Base-by-base conservation (phyloP, 2,329 filamentous ascomycete species). In the Epichloe brachyelytri region DNA sequence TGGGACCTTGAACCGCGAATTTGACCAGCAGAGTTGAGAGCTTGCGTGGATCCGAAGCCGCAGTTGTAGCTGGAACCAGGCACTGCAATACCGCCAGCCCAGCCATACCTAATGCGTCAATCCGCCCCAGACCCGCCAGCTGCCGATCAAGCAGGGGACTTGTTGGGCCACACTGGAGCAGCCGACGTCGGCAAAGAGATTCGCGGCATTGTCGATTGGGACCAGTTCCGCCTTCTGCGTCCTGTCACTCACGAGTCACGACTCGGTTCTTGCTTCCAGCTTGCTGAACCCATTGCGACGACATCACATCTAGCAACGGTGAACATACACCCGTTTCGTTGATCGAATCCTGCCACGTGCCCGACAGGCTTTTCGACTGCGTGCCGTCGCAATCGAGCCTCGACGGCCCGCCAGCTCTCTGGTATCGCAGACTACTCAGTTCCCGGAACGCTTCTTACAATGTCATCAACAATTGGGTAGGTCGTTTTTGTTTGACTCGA, bases 381-480 rank as follows among this genome's bases (percentile, higher is more conserved):
- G 26, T 46, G 48, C 37, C 44, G 34, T 17, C 33, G 43, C 43
- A 43, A 50, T 36, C 48, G 48, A 47, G 34, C 51, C 15, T 43
- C 34, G 48, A 53, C 33, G 34, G 43, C 48, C 40, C 17, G 33
- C 22, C 43, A 5, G 43, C 30, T 34, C 22, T 17, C 15, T 17
- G 22, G 43, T 5, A n/a, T 8, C 15, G 30, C 14, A 15, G 43
- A 12, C 15, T 30, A 15, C 11, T 12, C 36, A 20, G n/a, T 50
- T 40, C 43, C 10, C 8, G 45, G 45, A 30, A n/a, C 45, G 15
- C 30, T 5, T 37, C 36, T 17, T 39, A 17, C 33, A 34, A 60
- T 60, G 58, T 55, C 58, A 26, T 59, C 58, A 40, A 81, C 68
- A 46, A 52, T 65, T 53, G 71, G 71, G 71, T 71, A 65, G 53